Percentiles rank a stretch among this genome's conserved stretches.
Evolutionary conservation across 2,329 filamentous ascomycete genomes (phyloP).

Genomic region (Graphium sp.): DNA sequence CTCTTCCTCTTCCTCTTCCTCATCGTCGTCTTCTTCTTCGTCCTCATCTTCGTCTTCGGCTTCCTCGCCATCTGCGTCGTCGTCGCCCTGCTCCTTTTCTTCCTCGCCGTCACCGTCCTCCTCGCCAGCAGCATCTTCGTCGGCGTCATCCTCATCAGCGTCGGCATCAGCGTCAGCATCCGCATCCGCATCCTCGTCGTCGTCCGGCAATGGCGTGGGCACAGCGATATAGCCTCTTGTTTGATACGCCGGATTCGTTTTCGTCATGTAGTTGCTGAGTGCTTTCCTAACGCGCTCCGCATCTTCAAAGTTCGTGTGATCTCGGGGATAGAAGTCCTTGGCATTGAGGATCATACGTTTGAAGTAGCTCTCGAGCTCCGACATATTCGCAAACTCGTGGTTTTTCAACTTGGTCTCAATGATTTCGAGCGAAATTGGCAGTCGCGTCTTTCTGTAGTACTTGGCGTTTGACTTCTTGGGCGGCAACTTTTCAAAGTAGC

Average conservation of each 20-base stretch:
- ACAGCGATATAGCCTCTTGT: slow-evolving; percentile 49
- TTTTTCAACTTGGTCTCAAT: slow-evolving; percentile 61
- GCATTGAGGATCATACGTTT: slow-evolving; percentile 81
- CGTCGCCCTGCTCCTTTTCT: slow-evolving; percentile 10
- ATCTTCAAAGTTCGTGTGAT: slow-evolving; percentile 60
- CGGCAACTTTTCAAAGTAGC: slow-evolving; percentile 58
- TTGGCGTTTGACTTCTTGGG: slow-evolving; percentile 46
- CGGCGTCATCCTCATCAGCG: slow-evolving; percentile 13
- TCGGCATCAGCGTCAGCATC: slow-evolving; percentile 8
- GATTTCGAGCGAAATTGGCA: slow-evolving; percentile 63
- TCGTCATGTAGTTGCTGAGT: slow-evolving; percentile 75
- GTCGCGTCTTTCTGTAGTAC: slow-evolving; percentile 61
- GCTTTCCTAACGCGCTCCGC: slow-evolving; percentile 77
- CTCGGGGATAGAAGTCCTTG: slow-evolving; percentile 66
- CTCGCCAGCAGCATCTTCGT: slow-evolving; percentile 16
- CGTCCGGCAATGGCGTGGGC: slow-evolving; percentile 55
- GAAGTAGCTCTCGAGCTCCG: slow-evolving; percentile 66
- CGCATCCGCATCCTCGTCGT: slow-evolving; percentile 13
- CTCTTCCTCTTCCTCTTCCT: slow-evolving; percentile 12
- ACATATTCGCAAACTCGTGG: slow-evolving; percentile 51
- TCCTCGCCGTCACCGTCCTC: slow-evolving; percentile 13
- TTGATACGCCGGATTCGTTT: slow-evolving; percentile 70
- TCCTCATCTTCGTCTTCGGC: slow-evolving; percentile 14
- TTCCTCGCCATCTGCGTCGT: slow-evolving; percentile 11
- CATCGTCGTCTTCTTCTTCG: slow-evolving; percentile 12